A percentile compares a stretch with the other conserved stretches of the same genome.
These are phyloP conservation scores for Hymenoscyphus infarciens DNA, from an alignment of 2,329 filamentous ascomycete genomes.

Conservation along the genomic window DNA sequence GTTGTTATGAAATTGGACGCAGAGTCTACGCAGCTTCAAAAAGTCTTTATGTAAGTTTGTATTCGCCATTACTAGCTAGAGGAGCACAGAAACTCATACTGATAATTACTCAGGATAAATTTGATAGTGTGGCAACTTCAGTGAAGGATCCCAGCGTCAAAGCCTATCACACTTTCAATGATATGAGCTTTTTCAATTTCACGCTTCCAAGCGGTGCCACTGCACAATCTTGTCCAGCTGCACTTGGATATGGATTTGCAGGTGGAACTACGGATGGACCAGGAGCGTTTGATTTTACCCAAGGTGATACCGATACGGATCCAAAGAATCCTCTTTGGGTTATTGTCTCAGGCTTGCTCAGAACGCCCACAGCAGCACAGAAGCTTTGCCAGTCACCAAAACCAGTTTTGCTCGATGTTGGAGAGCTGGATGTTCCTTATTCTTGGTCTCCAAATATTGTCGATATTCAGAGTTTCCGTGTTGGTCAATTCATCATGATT, in stretches of 20 bases:
- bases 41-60: constrained; percentile 46
- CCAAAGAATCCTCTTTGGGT: constrained; percentile 66
- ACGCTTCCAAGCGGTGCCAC: constrained; percentile 65
- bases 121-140: constrained; percentile 36
- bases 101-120: constrained; percentile 21
- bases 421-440: constrained; percentile 71
- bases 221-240: constrained; percentile 76
- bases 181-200: constrained; percentile 77
- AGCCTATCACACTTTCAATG: constrained; percentile 78
- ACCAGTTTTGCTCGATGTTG: constrained; percentile 82
- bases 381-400: constrained; percentile 64
- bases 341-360: constrained; percentile 67
- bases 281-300: constrained; percentile 87
- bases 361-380: constrained; percentile 57
- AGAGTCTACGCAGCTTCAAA: constrained; percentile 63
- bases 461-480: constrained; percentile 78
- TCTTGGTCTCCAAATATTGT: constrained; percentile 88
- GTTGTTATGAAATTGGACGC: constrained; percentile 71
- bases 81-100: not conserved
- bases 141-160: constrained; percentile 65
- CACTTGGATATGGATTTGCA: constrained; percentile 86
- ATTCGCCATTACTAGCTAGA: not conserved
- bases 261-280: constrained; percentile 89
- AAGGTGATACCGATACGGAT: constrained; percentile 69
- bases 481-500: constrained; percentile 80